Conservation (phyloP, 352 stramenopile species). For the Pythium aphanidermatum region DNA sequence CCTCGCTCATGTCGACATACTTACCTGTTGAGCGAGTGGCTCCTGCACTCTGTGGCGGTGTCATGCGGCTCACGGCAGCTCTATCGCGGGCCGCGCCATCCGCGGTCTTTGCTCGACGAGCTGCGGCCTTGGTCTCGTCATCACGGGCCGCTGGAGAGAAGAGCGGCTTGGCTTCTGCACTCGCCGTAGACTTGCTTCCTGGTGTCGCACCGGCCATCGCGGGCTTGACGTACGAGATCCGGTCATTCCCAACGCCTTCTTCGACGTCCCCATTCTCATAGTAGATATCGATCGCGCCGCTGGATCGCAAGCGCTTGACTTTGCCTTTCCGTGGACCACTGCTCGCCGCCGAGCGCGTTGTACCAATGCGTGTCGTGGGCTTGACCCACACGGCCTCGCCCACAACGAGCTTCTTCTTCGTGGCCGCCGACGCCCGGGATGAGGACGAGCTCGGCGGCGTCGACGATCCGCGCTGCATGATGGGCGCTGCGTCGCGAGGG, state of each 20-base stretch:
- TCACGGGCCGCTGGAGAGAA: conserved; percentile 1
- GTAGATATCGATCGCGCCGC: conserved; percentile 40
- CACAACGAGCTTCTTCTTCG: conserved; percentile 11
- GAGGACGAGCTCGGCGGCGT: no score
- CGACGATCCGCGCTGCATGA: no score
- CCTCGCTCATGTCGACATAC: conserved; percentile 43
- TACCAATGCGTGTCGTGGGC: not conserved
- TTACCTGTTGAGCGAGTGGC: conserved; percentile 11
- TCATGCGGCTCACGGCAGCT: conserved; percentile 8
- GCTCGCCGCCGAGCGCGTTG: not conserved
- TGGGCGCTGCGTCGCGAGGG: no score
- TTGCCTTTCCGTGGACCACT: conserved; percentile 21
- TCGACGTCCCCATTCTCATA: conserved; percentile 48
- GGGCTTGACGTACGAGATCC: conserved; percentile 17
- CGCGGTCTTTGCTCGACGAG: conserved; percentile 22
- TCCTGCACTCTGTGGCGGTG: conserved; percentile 11
- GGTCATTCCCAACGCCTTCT: conserved; percentile 34
- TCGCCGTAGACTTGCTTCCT: not conserved
- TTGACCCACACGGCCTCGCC: conserved; percentile 15
- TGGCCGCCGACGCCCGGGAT: not conserved
- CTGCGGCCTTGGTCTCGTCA: not conserved
- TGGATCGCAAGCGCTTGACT: conserved; percentile 39
- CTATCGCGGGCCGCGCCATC: conserved; percentile 8
- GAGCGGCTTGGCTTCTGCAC: not conserved
- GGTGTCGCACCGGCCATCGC: not conserved